Conservation (phyloP, 2,329 filamentous ascomycete genomes). For the Aspergillus novofumigatus region DNA sequence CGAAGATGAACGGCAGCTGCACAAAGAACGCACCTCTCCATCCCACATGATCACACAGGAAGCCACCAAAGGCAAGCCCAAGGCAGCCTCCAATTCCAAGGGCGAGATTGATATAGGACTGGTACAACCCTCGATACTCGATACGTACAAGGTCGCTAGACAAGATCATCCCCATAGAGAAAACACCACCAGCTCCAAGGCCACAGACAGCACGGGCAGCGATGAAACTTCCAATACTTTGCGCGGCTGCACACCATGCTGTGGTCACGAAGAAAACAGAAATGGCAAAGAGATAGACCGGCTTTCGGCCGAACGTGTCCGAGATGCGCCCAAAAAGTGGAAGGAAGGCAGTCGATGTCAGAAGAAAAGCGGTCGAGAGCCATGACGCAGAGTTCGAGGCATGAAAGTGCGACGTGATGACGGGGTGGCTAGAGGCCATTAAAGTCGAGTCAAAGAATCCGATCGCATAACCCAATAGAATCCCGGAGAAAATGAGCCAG, state of each 20-base stretch:
- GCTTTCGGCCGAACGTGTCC: conserved; percentile 67
- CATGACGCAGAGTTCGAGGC: conserved; percentile 76
- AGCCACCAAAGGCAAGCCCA: conserved; percentile 37
- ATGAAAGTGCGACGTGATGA: conserved; percentile 75
- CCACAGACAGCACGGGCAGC: conserved; percentile 67
- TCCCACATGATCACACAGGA: conserved; percentile 37
- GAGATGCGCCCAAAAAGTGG: conserved; percentile 70
- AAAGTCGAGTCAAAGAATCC: conserved; percentile 70
- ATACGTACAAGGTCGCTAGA: conserved; percentile 69
- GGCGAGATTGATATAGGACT: conserved; percentile 40
- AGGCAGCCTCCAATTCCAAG: conserved; percentile 36
- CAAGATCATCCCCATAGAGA: conserved; percentile 61
- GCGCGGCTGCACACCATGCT: conserved; percentile 65
- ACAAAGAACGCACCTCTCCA: conserved; percentile 45
- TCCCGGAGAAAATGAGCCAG: conserved; percentile 58
- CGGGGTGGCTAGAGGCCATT: conserved; percentile 76
- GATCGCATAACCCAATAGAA: conserved; percentile 56
- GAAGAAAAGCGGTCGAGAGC: conserved; percentile 73
- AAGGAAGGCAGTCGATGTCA: conserved; percentile 73
- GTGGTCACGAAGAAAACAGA: conserved; percentile 62
- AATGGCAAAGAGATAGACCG: conserved; percentile 61
- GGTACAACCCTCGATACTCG: conserved; percentile 50
- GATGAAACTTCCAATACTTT: conserved; percentile 67
- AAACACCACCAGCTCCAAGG: conserved; percentile 67
- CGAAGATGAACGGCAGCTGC: conserved; percentile 48